Conservation (phyloP, 495 filamentous ascomycete species). For the Xylaria cubensis region DNA sequence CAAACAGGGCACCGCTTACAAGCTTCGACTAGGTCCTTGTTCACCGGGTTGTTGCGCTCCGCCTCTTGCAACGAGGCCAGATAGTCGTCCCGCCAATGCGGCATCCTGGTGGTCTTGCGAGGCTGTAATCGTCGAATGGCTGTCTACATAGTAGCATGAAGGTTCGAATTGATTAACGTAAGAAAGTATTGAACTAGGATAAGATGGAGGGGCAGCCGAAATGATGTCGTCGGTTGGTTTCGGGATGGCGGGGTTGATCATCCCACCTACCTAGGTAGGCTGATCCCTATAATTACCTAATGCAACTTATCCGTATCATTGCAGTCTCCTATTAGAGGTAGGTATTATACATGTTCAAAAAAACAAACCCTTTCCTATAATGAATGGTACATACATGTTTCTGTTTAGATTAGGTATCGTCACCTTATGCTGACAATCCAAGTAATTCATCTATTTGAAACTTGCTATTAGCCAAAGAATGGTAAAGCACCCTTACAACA, state of each 20-base stretch:
- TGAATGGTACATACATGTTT: background rate
- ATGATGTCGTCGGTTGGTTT: background rate
- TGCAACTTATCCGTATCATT: background rate
- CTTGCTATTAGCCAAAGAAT: background rate
- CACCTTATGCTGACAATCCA: background rate
- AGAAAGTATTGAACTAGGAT: background rate
- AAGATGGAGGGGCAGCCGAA: conserved; percentile 7
- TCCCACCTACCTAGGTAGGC: background rate
- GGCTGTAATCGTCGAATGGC: background rate
- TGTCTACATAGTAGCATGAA: conserved; percentile 6
- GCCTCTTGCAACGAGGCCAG: conserved; percentile 49
- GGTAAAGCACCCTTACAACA: background rate
- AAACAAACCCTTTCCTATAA: background rate
- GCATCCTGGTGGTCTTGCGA: conserved; percentile 39
- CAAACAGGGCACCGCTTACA: conserved; percentile 44
- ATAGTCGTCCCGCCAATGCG: conserved; percentile 56
- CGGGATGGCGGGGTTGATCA: background rate
- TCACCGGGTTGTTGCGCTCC: conserved; percentile 51
- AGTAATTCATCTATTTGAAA: background rate
- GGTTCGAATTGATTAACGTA: background rate
- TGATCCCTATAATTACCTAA: background rate
- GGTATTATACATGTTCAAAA: background rate
- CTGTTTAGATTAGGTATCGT: background rate
- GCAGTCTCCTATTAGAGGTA: no score
- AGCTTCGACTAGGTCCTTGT: conserved; percentile 52